phyloP scores from a whole-genome alignment of 129 eudicot genomes.

The Mikania micrantha region DNA sequence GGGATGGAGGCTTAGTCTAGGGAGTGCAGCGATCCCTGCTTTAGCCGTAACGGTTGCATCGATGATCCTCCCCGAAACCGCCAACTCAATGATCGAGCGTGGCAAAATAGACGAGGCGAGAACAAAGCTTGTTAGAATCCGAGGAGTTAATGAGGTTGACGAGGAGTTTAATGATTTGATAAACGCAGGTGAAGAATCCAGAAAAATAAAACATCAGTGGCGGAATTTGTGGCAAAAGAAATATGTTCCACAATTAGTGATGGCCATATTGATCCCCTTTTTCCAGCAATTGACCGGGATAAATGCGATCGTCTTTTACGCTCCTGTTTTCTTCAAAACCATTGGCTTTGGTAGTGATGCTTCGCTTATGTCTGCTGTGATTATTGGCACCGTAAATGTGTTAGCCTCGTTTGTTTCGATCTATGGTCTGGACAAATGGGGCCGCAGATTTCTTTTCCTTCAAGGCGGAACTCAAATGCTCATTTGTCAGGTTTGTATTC shows the following conservation, averaged over 20 bases:
- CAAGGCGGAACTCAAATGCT: conserved; percentile 89
- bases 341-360: conserved; percentile 71
- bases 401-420: conserved; percentile 70
- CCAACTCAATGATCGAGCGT: conserved; percentile 86
- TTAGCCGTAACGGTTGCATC: conserved; percentile 61
- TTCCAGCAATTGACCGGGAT: conserved; percentile 92
- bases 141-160: conserved; percentile 55
- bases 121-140: conserved; percentile 43
- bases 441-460: conserved; percentile 72
- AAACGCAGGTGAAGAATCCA: conserved; percentile 67
- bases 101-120: conserved; percentile 51
- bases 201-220: conserved; percentile 69
- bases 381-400: conserved; percentile 71
- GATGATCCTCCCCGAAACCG: conserved; percentile 69
- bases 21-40: conserved; percentile 89
- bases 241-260: conserved; percentile 76
- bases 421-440: conserved; percentile 71
- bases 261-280: conserved; percentile 82
- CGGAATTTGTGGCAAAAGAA: conserved; percentile 55
- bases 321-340: conserved; percentile 84
- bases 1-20: conserved; percentile 90
- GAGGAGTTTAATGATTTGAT: conserved; percentile 69
- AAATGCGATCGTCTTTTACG: conserved; percentile 92
- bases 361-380: conserved; percentile 82
- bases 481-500: conserved; percentile 81